Percentiles rank a stretch among this genome's conserved stretches.
Conservation (phyloP, 768 basidiomycete genomes). For the Lentinula sp. region DNA sequence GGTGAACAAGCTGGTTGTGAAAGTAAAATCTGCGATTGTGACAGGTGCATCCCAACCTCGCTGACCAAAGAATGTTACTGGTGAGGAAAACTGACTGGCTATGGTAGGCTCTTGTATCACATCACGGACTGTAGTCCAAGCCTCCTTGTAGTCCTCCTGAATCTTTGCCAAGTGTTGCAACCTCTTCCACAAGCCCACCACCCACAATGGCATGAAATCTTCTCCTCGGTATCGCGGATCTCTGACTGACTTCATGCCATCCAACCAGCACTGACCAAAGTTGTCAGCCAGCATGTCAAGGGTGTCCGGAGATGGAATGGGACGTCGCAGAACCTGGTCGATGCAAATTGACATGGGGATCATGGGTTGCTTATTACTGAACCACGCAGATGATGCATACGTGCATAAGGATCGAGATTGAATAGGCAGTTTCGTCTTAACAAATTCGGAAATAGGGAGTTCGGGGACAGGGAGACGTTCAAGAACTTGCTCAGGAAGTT, state of each 20-base stretch:
- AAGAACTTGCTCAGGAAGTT: background rate
- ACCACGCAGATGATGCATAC: background rate
- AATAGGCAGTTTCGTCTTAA: no score
- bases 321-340: background rate
- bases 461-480: background rate
- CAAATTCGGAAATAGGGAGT: no score
- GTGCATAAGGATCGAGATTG: no score
- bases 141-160: constrained; percentile 4
- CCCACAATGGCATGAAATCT: constrained; percentile 12
- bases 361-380: background rate
- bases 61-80: background rate
- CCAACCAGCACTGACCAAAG: constrained; percentile 16
- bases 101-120: background rate
- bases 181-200: constrained; percentile 11
- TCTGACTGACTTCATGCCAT: constrained; percentile 13
- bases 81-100: background rate
- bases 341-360: background rate
- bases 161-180: background rate
- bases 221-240: constrained; percentile 11
- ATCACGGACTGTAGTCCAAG: background rate
- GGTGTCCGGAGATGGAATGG: background rate
- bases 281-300: background rate
- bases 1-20: background rate
- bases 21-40: background rate
- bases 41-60: background rate